phyloP scores from a whole-genome alignment of 257 asterid species.

The Solanum ossicruentum region DNA sequence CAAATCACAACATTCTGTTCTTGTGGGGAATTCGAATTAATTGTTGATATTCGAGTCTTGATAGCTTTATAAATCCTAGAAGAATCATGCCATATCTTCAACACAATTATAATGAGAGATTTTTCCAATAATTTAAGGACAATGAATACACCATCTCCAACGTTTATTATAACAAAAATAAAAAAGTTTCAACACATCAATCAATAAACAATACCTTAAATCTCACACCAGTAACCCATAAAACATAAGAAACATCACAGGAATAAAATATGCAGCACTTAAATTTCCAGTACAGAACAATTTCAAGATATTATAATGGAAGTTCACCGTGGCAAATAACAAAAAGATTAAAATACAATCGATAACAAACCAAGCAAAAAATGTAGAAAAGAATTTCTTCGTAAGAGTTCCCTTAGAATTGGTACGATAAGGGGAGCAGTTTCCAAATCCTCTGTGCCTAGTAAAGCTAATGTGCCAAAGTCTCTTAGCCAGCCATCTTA shows the following conservation, averaged over 20 bases:
- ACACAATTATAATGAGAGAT: no score
- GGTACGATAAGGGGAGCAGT: neutral
- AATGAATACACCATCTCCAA: neutral
- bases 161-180: neutral
- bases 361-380: neutral
- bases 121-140: neutral
- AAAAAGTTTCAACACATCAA: neutral
- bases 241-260: neutral
- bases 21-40: no score
- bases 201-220: neutral
- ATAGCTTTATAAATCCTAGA: no score
- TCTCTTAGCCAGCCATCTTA: slow-evolving; percentile 65
- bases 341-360: neutral
- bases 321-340: neutral
- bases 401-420: neutral
- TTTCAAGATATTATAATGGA: neutral
- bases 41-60: no score
- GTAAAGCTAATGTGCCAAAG: neutral
- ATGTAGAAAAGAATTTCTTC: neutral
- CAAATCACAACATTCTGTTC: no score
- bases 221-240: neutral
- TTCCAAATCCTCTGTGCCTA: neutral
- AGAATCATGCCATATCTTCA: no score
- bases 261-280: neutral
- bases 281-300: neutral